Base-by-base conservation (phyloP, 108 stramenopile genomes). In the Conticribra weissflogii region DNA sequence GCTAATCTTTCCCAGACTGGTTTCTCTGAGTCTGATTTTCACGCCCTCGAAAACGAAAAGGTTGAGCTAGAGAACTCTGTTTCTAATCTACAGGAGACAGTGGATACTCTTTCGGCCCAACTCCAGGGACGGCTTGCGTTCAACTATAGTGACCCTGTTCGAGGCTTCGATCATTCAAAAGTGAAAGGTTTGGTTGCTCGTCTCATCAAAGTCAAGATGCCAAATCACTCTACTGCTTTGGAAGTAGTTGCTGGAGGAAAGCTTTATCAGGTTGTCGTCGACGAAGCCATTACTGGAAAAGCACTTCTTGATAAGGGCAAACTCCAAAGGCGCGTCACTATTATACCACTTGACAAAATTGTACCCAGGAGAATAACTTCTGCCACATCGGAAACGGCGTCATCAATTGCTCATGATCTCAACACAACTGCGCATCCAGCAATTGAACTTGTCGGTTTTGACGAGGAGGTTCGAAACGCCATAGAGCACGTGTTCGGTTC, bases 321-420 rank as follows among this genome's bases (percentile, higher is more conserved):
- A 55, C 86, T 99, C 3, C 74, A 88, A 63, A 78, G 92, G 19
- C 91, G 99, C 22, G 97, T 98, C 24, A 99, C 99, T 1, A 92
- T 99, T 64, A 94, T 99, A 61, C 99, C 99, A 17, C 83, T 99
- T 14, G 96, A 97, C 83, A 98, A 97, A 80, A 95, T 99, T 77
- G 58, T 72, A 34, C 63, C 89, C 3, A 56, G 80, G 16, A 66
- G 83, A 21, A 67, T 96, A 17, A 69, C 90, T 24, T 62, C 78
- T 28, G 36, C 83, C 41, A 70, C 78, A 47, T 68, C 67, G 32
- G 59, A 83, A 0, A 57, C 53, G 8, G 96, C 98, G 15, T 59
- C 57, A 17, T 51, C 72, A 16, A 96, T 97, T 53, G 96, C 97
- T 14, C 61, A 66, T 23, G 56, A 86, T 32, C 63, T 88, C 33